phyloP scores from a whole-genome alignment of 257 asterid species.

The Solanum acaule region DNA sequence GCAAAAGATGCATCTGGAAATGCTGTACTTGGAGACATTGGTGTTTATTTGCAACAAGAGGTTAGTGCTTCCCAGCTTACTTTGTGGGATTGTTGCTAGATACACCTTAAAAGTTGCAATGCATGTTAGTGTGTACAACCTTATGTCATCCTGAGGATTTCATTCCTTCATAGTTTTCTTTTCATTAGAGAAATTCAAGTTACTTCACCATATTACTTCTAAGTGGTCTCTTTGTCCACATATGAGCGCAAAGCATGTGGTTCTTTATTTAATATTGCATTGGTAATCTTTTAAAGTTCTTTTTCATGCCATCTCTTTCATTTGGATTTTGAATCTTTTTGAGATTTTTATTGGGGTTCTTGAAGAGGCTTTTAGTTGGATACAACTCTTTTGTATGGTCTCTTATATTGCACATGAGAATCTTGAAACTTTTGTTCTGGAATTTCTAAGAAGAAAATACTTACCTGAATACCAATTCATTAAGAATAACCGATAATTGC shows the following conservation, averaged over 20 bases:
- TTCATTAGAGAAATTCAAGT: neutral
- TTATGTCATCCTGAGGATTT: neutral
- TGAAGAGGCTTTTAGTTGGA: neutral
- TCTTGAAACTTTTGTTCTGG: neutral
- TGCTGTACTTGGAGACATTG: slow-evolving; percentile 72
- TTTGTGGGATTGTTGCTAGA: neutral
- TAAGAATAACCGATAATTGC: neutral
- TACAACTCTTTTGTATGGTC: neutral
- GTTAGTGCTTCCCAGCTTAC: slow-evolving; percentile 21
- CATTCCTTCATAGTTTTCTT: neutral
- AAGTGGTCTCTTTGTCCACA: neutral
- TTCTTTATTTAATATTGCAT: neutral
- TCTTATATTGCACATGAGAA: neutral
- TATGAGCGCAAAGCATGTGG: neutral
- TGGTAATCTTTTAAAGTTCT: neutral
- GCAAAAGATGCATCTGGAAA: slow-evolving; percentile 94
- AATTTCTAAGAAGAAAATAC: neutral
- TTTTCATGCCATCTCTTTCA: neutral
- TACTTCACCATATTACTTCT: neutral
- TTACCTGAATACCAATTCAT: neutral
- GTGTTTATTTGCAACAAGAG: slow-evolving; percentile 82
- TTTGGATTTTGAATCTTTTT: neutral
- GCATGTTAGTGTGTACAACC: neutral
- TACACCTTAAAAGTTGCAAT: neutral
- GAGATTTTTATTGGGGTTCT: neutral